Evolutionary conservation across 768 basidiomycete species (phyloP).

Genomic region (Gymnopilus dilepis): DNA sequence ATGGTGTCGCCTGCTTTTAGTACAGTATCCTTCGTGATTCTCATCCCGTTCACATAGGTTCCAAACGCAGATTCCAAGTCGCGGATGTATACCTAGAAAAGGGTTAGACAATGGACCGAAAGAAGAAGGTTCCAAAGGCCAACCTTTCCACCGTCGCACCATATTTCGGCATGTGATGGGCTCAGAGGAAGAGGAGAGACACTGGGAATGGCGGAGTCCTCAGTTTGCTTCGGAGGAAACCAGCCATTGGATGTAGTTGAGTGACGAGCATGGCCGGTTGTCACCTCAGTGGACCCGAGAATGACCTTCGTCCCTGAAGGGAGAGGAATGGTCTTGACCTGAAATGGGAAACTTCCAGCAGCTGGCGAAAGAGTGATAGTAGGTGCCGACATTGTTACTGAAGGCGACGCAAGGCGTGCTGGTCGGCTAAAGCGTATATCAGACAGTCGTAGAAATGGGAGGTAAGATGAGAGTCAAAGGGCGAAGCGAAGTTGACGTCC

Average conservation of each 20-base stretch:
- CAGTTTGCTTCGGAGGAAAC: constrained; percentile 41
- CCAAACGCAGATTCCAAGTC: constrained; percentile 53
- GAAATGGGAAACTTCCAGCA: constrained; percentile 26
- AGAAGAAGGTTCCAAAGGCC: background rate
- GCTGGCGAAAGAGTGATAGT: constrained; percentile 19
- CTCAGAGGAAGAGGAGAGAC: constrained; percentile 49
- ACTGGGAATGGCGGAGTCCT: constrained; percentile 23
- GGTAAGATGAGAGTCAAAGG: background rate
- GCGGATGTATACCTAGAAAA: constrained; percentile 47
- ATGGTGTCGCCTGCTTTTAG: constrained; percentile 49
- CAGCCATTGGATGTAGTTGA: constrained; percentile 44
- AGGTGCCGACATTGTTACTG: constrained; percentile 12
- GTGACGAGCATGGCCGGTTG: constrained; percentile 21
- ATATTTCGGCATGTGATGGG: constrained; percentile 50
- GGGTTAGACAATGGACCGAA: background rate
- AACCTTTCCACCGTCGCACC: constrained; percentile 50
- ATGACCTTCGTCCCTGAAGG: constrained; percentile 20
- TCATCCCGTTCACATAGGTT: constrained; percentile 52
- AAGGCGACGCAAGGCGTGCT: background rate
- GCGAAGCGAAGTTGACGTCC: background rate
- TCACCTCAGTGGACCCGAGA: constrained; percentile 26
- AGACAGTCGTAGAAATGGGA: background rate
- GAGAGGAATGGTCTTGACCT: constrained; percentile 22
- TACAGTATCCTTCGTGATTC: constrained; percentile 40
- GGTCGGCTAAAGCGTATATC: background rate